Conservation (phyloP, 768 basidiomycete genomes). For the Boletus insuetus region DNA sequence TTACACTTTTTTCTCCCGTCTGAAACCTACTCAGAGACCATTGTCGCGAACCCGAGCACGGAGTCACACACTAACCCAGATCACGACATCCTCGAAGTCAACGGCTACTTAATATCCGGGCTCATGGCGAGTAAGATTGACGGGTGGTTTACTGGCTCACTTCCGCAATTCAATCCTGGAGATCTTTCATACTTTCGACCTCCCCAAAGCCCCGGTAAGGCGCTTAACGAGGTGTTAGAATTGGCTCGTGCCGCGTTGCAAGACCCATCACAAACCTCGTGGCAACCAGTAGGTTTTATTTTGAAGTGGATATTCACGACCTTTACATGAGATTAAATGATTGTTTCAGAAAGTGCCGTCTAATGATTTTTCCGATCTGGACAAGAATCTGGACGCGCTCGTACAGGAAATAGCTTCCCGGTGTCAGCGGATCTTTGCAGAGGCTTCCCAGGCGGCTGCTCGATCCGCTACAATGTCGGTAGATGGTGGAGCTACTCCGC, state of each 20-base stretch:
- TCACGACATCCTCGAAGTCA: slow-evolving; percentile 78
- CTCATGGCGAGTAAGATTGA: slow-evolving; percentile 69
- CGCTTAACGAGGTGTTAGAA: slow-evolving; percentile 40
- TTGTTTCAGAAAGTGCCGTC: slow-evolving; percentile 44
- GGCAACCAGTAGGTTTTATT: slow-evolving; percentile 50
- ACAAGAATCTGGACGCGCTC: slow-evolving; percentile 67
- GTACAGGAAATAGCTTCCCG: slow-evolving; percentile 57
- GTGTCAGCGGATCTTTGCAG: slow-evolving; percentile 61
- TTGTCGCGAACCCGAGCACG: slow-evolving; percentile 47
- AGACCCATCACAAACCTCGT: slow-evolving; percentile 45
- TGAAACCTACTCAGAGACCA: slow-evolving; percentile 39
- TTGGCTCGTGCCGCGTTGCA: slow-evolving; percentile 48
- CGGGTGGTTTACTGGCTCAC: slow-evolving; percentile 72
- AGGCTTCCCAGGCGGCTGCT: slow-evolving; percentile 60
- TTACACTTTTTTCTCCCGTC: slow-evolving; percentile 12
- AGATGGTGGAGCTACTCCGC: slow-evolving; percentile 30
- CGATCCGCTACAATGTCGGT: slow-evolving; percentile 51
- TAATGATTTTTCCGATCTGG: slow-evolving; percentile 54
- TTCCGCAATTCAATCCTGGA: slow-evolving; percentile 32
- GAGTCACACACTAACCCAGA: slow-evolving; percentile 48
- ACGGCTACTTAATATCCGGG: slow-evolving; percentile 73
- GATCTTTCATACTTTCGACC: slow-evolving; percentile 29
- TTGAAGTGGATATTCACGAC: slow-evolving; percentile 24
- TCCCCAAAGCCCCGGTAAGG: slow-evolving; percentile 18
- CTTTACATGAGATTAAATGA: slow-evolving; percentile 27